These are phyloP conservation scores for Amylostereum areolatum DNA, from an alignment of 1,284 basidiomycete genomes.

Conservation along the genomic window DNA sequence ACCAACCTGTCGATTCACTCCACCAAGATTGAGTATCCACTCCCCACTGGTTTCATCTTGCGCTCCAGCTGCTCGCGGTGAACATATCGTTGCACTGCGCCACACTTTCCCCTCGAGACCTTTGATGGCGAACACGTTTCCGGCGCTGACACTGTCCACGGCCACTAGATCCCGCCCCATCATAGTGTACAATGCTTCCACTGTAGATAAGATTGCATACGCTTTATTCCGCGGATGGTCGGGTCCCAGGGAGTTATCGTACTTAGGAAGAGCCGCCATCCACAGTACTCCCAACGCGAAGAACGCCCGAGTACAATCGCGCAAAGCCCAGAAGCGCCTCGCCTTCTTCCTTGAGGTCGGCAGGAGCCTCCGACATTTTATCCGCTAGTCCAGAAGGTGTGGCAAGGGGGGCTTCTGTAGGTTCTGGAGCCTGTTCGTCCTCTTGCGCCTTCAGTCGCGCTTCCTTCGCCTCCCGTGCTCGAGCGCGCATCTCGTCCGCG, in stretches of 20 bases:
- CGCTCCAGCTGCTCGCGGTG: conserved; percentile 43
- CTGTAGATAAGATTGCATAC: conserved; percentile 56
- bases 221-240: conserved; percentile 68
- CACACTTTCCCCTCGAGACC: conserved; percentile 90
- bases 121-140: conserved; percentile 92
- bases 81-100: conserved; percentile 88
- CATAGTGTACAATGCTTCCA: conserved; percentile 90
- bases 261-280: conserved; percentile 86
- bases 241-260: conserved; percentile 62
- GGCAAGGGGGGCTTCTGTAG: conserved; percentile 14
- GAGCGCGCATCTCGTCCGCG: conserved; percentile 82
- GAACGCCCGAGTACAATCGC: conserved; percentile 86
- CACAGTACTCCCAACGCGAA: conserved; percentile 63
- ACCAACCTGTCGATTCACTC: conserved; percentile 65
- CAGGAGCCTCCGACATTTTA: conserved; percentile 16
- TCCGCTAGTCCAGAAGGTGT: conserved; percentile 15
- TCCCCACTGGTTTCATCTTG: conserved; percentile 35
- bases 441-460: conserved; percentile 30
- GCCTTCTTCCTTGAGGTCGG: conserved; percentile 16
- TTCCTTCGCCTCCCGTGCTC: conserved; percentile 61
- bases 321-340: conserved; percentile 90
- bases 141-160: conserved; percentile 84
- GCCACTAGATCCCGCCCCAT: conserved; percentile 94
- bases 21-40: conserved; percentile 80
- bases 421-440: conserved; percentile 18